phyloP scores from a whole-genome alignment of 805 yeast genomes.

The Teunomyces funiuensis region DNA sequence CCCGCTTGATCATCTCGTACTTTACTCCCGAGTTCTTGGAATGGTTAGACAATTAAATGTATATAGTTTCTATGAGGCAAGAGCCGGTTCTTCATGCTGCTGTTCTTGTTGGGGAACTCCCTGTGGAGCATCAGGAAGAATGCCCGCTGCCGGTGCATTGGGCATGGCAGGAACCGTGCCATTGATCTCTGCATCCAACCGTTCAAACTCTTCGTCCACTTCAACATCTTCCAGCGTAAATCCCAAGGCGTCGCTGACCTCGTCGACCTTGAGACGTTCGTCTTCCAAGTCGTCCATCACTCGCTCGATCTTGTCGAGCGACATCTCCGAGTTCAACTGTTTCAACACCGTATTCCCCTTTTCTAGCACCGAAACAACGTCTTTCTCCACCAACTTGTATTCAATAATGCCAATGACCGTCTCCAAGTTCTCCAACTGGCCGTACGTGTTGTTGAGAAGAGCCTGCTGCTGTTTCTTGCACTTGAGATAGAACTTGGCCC shows the following conservation, averaged over 20 bases:
- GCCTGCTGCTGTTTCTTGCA: conserved; percentile 81
- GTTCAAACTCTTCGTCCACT: conserved; percentile 62
- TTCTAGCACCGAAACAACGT: conserved; percentile 74
- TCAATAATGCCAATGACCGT: conserved; percentile 78
- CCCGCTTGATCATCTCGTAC: conserved; percentile 84
- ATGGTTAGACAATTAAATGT: conserved; percentile 57
- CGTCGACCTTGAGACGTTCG: conserved; percentile 76
- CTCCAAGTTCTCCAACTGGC: conserved; percentile 79
- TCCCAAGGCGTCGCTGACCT: conserved; percentile 57
- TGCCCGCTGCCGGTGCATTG: neutral
- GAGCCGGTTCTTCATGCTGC: conserved; percentile 2
- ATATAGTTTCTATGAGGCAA: conserved; percentile 5
- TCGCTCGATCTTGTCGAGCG: conserved; percentile 72
- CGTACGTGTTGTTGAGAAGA: conserved; percentile 66
- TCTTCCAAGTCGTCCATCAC: conserved; percentile 84
- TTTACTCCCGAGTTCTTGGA: conserved; percentile 95
- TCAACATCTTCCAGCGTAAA: conserved; percentile 53
- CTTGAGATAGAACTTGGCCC: conserved; percentile 69
- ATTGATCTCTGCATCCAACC: conserved; percentile 47
- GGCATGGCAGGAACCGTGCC: conserved; percentile 17
- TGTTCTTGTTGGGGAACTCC: conserved; percentile 22
- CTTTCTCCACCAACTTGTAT: conserved; percentile 84
- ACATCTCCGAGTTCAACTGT: conserved; percentile 76
- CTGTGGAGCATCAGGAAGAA: conserved; percentile 19
- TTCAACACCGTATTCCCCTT: conserved; percentile 79